These are phyloP conservation scores for Aspergillus neoniger DNA, from an alignment of 2,329 filamentous ascomycete species.

Conservation along the genomic window DNA sequence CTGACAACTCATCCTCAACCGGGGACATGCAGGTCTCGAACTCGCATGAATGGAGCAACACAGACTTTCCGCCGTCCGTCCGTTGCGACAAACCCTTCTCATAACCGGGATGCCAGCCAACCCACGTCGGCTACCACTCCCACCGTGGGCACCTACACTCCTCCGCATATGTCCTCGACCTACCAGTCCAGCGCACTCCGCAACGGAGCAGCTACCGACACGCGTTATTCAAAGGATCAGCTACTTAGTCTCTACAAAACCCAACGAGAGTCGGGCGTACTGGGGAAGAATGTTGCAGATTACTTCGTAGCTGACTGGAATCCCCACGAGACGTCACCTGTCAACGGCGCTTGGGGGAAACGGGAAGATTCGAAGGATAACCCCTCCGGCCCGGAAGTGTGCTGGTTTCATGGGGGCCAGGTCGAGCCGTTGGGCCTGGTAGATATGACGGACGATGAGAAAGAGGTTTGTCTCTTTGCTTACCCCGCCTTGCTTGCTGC, in stretches of 20 bases:
- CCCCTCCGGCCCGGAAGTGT: slow-evolving; percentile 82
- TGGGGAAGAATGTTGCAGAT: slow-evolving; percentile 63
- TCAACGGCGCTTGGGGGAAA: slow-evolving; percentile 72
- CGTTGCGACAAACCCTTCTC: slow-evolving; percentile 57
- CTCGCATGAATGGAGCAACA: slow-evolving; percentile 64
- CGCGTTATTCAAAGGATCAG: slow-evolving; percentile 76
- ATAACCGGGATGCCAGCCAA: slow-evolving; percentile 46
- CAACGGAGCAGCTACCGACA: slow-evolving; percentile 57
- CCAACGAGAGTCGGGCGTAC: slow-evolving; percentile 55
- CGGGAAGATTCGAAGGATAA: slow-evolving; percentile 70
- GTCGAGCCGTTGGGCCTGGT: slow-evolving; percentile 71
- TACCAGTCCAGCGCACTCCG: slow-evolving; percentile 48
- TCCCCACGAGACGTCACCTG: slow-evolving; percentile 67
- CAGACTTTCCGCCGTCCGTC: slow-evolving; percentile 68
- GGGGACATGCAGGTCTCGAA: slow-evolving; percentile 54
- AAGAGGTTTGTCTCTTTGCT: slow-evolving; percentile 53
- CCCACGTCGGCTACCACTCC: slow-evolving; percentile 42
- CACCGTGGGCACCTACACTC: slow-evolving; percentile 58
- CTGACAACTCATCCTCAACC: slow-evolving; percentile 4
- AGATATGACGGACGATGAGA: slow-evolving; percentile 69
- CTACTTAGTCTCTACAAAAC: slow-evolving; percentile 71
- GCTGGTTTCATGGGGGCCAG: slow-evolving; percentile 77
- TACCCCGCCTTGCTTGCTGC: slow-evolving; percentile 2
- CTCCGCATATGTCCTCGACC: slow-evolving; percentile 60
- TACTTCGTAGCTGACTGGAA: slow-evolving; percentile 79